Base-by-base conservation (phyloP, 208 protist species). In the Leishmania tarentolae region DNA sequence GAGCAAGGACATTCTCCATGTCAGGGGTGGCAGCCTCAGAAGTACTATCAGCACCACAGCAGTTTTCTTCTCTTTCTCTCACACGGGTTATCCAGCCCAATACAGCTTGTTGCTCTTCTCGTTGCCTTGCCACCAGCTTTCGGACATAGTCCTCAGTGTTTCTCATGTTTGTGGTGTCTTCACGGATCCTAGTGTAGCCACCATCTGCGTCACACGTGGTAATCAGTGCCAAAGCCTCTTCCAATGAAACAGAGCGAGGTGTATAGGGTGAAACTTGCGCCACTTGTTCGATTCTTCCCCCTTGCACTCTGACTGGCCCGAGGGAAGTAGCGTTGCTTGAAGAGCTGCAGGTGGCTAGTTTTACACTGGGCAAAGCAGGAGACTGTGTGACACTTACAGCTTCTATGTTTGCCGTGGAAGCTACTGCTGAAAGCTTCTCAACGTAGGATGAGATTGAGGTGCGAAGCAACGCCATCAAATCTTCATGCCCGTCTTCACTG, bases 351-450 rank as follows among this genome's bases (percentile, higher is more conserved):
- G 69, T 74, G 44, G 3, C 17, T 21, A 17, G n/a, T 59, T 53
- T 15, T 19, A 4, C 31, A n/a, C 47, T 19, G 3, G 9, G 44
- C 3, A 75, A 31, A 19, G 11, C 28, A 37, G n/a, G 59, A 21
- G 47, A 15, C 8, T 73, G 31, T 40, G 8, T 42, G 19, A 50
- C 13, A 11, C 56, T 13, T 68, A 53, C 3, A 44, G 15, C 40
- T n/a, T 1, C 24, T 31, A 0, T 31, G 9, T 7, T 24, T 17
- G 28, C 2, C 24, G 50, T 13, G 28, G 2, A 7, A 5, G 1
- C 35, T 3, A 9, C 9, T n/a, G 44, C 63, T 40, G 21, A 17
- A 24, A 83, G 74, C 28, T 79, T 83, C 40, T 65, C 80, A 61
- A 59, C 73, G 11, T 83, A 83, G 31, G 50, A 50, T 19, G 72